Conservation (phyloP, 345 rosid species). For the Gossypium rotundifolium region DNA sequence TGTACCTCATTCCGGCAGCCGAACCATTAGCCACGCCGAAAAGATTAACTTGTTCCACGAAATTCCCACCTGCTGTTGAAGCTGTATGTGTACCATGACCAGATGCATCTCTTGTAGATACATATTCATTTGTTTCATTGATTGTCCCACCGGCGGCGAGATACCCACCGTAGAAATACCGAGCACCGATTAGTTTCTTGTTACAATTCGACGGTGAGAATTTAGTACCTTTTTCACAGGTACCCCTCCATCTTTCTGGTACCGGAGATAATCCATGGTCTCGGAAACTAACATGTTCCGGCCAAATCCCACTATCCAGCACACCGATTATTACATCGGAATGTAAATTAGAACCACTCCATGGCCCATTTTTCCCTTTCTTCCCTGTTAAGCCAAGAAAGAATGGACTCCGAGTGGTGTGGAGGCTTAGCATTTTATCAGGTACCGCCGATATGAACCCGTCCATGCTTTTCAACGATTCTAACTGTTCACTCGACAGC, state of each 20-base stretch:
- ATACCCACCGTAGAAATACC: constrained; percentile 57
- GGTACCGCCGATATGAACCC: constrained; percentile 58
- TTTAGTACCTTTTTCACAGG: constrained; percentile 52
- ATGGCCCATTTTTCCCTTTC: constrained; percentile 47
- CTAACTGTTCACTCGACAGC: constrained; percentile 47
- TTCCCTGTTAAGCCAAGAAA: constrained; percentile 62
- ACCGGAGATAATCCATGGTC: constrained; percentile 47
- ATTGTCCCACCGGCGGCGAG: constrained; percentile 43
- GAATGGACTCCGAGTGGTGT: constrained; percentile 57
- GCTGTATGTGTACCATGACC: constrained; percentile 93
- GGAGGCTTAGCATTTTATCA: constrained; percentile 55
- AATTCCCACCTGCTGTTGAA: constrained; percentile 62
- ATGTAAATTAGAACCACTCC: constrained; percentile 34
- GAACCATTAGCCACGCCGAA: constrained; percentile 56
- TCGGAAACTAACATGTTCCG: constrained; percentile 61
- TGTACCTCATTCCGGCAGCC: constrained; percentile 62
- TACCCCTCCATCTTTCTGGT: constrained; percentile 67
- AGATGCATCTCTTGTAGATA: constrained; percentile 56
- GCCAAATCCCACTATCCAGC: constrained; percentile 74
- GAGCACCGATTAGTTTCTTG: constrained; percentile 74
- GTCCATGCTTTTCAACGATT: constrained; percentile 31
- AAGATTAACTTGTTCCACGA: constrained; percentile 37
- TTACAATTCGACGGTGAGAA: constrained; percentile 56
- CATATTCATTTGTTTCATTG: constrained; percentile 34
- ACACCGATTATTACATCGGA: constrained; percentile 61